Evolutionary conservation across 192 early-diverging fungal genomes (phyloP), one percentile per base, ranked within the genome.

Genomic region (Linnemannia schmuckeri): DNA sequence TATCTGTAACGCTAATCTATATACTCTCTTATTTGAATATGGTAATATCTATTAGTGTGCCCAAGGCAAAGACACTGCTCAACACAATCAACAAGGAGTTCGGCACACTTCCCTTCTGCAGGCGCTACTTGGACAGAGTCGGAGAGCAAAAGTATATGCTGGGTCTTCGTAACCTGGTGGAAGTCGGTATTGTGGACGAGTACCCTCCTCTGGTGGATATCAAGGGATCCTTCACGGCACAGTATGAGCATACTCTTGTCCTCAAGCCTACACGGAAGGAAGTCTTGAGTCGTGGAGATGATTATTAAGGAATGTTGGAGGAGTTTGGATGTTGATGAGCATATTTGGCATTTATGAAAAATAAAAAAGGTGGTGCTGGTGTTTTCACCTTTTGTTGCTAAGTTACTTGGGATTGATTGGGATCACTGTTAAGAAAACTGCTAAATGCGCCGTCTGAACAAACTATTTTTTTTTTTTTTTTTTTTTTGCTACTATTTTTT

Each of bases 241-340:
- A 99, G 90, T 98, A 93, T 82, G 98, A 99, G 86, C 98, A 99
- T 87, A 98, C 98, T 9, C 87, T 99, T 61, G 85, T 99, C 30
- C 88, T 99, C 72, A 91, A 95, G 70, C 98, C 98, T 1, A 97
- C 95, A 13, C 90, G 92, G 74, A 99, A 99, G 88, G 97, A 98
- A 85, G 95, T 90, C 47, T 78, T 90, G 40, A 85, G 82, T 85
- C 82, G 89, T 76, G 89, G 89, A 15, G 86, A 88, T 41, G 89
- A 90, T 74, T 90, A 85, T 72, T 90, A 90, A 35, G 63, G 44
- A 24, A 55, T 72, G 30, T 30, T 35, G 22, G 33, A 55, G 15
- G 22, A 47, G 41, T 13, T 66, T 38, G 7, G 27, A 9, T 10
- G 54, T 10, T 6, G n/a, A 9, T 27, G 49, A n/a, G 57, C n/a